A percentile compares a stretch with the other conserved stretches of the same genome.
These are phyloP conservation scores for Metschnikowia koreensis DNA, from an alignment of 805 yeast species.

Conservation along the genomic window DNA sequence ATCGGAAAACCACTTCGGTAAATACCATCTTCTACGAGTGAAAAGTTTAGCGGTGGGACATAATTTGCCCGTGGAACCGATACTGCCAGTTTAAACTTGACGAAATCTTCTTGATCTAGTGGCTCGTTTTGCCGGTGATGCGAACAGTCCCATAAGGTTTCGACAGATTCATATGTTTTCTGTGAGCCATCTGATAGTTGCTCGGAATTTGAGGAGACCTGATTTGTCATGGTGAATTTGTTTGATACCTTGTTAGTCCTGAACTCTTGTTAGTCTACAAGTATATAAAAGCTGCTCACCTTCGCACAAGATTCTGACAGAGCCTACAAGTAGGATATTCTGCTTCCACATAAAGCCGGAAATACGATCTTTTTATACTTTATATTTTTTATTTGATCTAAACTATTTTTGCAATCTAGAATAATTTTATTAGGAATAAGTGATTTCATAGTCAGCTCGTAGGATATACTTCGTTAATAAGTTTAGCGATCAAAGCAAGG, in stretches of 20 bases:
- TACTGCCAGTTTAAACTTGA: slow-evolving; percentile 1
- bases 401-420: too few relatives aligned
- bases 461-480: not conserved
- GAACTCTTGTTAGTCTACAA: not conserved
- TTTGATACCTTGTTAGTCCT: not conserved
- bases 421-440: not conserved
- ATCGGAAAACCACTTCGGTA: slow-evolving; percentile 95
- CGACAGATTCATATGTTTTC: not conserved
- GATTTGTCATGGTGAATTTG: not conserved
- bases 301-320: not conserved
- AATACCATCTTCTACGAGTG: slow-evolving; percentile 82
- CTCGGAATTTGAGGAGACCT: not conserved
- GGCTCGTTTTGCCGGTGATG: slow-evolving; percentile 6
- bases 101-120: not conserved
- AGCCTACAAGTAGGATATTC: too few relatives aligned
- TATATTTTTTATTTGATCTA: too few relatives aligned
- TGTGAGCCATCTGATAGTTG: not conserved
- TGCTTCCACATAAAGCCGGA: too few relatives aligned
- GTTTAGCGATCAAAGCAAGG: slow-evolving; percentile 8
- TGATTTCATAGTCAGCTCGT: too few relatives aligned
- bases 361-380: too few relatives aligned
- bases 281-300: not conserved
- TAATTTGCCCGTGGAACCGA: slow-evolving; percentile 15
- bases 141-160: slow-evolving; percentile 3
- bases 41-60: slow-evolving; percentile 91